phyloP scores from a whole-genome alignment of 768 basidiomycete genomes.

The Artomyces pyxidatus region DNA sequence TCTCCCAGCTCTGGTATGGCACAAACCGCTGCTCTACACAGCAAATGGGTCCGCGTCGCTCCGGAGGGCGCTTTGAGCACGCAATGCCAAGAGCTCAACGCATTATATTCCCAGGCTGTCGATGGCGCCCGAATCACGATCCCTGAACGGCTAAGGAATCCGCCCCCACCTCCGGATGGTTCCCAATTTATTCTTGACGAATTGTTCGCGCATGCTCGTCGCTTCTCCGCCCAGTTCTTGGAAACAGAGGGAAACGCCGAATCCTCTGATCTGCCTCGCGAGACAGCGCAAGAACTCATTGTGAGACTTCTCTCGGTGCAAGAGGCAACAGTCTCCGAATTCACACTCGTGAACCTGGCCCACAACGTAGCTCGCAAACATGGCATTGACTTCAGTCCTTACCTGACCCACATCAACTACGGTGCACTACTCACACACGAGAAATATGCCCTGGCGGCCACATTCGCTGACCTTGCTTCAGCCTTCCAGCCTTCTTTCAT shows the following conservation, averaged over 20 bases:
- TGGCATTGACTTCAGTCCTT: constrained; percentile 35
- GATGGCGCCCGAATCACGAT: constrained; percentile 57
- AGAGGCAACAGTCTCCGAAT: constrained; percentile 52
- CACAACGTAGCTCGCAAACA: constrained; percentile 37
- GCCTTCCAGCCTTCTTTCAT: constrained; percentile 37
- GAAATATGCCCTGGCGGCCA: constrained; percentile 42
- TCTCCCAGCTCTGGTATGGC: constrained; percentile 47
- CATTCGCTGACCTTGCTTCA: constrained; percentile 29
- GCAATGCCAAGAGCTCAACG: constrained; percentile 67
- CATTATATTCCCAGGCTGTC: constrained; percentile 61
- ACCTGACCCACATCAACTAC: constrained; percentile 45
- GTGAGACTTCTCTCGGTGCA: constrained; percentile 39
- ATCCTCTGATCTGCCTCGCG: constrained; percentile 17
- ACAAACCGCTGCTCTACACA: constrained; percentile 46
- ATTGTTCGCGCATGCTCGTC: constrained; percentile 36
- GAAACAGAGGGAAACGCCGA: constrained; percentile 17
- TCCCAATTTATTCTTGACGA: constrained; percentile 45
- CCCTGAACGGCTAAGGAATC: constrained; percentile 44
- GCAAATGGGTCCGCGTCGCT: constrained; percentile 49
- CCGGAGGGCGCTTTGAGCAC: constrained; percentile 49
- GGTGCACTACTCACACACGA: constrained; percentile 45
- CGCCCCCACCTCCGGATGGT: constrained; percentile 33
- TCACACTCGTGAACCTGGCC: constrained; percentile 47
- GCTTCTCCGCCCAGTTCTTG: constrained; percentile 38
- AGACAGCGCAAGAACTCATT: constrained; percentile 36